phyloP scores from a whole-genome alignment of 306 rosid genomes.

The Cucurbita pepo region DNA sequence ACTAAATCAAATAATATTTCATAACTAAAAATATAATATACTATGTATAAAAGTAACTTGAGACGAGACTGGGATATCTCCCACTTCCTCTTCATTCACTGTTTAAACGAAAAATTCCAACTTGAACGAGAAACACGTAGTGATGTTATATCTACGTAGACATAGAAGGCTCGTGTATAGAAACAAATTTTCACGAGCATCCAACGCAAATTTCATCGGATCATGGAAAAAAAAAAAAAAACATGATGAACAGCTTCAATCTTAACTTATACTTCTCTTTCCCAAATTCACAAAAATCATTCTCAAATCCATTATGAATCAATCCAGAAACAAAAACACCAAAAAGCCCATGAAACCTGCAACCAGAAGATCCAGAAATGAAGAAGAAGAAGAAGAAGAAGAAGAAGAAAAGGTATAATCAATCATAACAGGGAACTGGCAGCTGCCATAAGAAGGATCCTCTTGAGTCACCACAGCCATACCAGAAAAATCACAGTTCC shows the following conservation, averaged over 20 bases:
- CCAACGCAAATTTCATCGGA: too few species aligned
- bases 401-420: slow-evolving; percentile 23
- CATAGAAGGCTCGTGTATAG: too few species aligned
- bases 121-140: too few species aligned
- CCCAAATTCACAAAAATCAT: not conserved
- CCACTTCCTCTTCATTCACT: too few species aligned
- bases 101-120: too few species aligned
- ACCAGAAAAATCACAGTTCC: slow-evolving; percentile 62
- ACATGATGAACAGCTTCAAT: not conserved
- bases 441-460: slow-evolving; percentile 55
- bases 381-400: slow-evolving; percentile 5
- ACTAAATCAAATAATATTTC: too few species aligned
- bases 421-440: slow-evolving; percentile 58
- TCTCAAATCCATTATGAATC: not conserved
- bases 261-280: not conserved
- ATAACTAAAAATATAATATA: too few species aligned
- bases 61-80: too few species aligned
- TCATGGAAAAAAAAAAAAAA: not conserved
- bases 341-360: slow-evolving; percentile 16
- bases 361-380: not conserved
- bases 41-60: too few species aligned
- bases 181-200: too few species aligned
- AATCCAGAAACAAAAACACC: slow-evolving; percentile 10
- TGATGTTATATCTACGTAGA: too few species aligned
- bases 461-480: slow-evolving; percentile 36